phyloP scores from a whole-genome alignment of 352 stramenopile genomes.

The Hyaloperonospora brassicae region DNA sequence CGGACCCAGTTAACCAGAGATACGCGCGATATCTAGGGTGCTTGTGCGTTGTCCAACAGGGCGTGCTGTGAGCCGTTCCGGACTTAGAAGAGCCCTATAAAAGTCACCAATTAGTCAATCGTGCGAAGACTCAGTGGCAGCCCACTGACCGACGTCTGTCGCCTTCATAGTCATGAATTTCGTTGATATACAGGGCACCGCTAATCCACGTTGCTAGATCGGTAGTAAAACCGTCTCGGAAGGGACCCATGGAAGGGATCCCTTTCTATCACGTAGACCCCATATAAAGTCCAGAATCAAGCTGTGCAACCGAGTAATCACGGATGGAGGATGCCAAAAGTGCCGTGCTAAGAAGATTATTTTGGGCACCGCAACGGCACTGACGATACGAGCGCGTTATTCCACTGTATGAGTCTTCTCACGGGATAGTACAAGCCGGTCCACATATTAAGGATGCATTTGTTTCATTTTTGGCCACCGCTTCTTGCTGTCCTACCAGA shows the following conservation, averaged over 20 bases:
- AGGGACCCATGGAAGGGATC: neutral
- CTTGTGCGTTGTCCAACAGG: neutral
- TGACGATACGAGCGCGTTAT: neutral
- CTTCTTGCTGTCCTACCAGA: neutral
- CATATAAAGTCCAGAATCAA: neutral
- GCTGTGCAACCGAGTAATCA: neutral
- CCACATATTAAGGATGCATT: neutral
- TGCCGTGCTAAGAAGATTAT: neutral
- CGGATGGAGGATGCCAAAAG: neutral
- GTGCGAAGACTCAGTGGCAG: neutral
- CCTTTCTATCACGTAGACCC: neutral
- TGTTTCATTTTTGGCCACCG: neutral
- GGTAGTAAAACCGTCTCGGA: neutral
- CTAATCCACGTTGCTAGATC: neutral
- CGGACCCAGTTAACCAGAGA: neutral
- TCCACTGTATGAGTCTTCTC: neutral
- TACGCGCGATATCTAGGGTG: neutral
- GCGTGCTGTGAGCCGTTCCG: neutral
- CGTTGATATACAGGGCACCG: neutral
- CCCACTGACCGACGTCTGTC: neutral
- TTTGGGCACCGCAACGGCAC: neutral
- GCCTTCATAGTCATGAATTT: neutral
- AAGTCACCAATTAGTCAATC: neutral
- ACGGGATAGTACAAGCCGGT: neutral
- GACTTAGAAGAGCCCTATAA: neutral